Percentiles rank a stretch among this genome's conserved stretches.
phyloP scores from a whole-genome alignment of 176 grass and related monocot species.

The Oryza punctata region DNA sequence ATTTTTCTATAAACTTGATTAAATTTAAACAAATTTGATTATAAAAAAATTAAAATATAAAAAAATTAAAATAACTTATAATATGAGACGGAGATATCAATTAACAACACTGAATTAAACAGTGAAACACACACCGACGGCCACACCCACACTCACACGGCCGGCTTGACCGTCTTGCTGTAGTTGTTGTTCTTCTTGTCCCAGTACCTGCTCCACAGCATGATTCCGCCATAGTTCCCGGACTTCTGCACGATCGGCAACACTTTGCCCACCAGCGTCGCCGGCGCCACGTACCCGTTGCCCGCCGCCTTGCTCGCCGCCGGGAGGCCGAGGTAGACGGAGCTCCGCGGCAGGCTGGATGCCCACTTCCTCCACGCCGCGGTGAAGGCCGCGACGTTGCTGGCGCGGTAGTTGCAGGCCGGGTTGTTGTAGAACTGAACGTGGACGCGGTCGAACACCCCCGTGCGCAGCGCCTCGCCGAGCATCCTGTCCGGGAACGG shows the following conservation, averaged over 20 bases:
- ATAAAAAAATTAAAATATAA: too few species aligned
- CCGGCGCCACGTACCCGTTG: not conserved
- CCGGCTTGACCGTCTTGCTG: conserved; percentile 5
- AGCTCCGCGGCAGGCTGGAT: not conserved
- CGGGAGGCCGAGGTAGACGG: too few species aligned
- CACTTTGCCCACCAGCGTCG: conserved; percentile 1
- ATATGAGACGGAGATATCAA: too few species aligned
- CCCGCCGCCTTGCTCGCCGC: too few species aligned
- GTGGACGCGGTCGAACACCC: too few species aligned
- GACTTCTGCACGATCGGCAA: conserved; percentile 21
- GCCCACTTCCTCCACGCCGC: not conserved
- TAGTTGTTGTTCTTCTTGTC: not conserved
- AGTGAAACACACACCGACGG: too few species aligned
- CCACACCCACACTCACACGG: not conserved
- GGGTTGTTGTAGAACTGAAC: not conserved
- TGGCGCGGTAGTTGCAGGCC: not conserved
- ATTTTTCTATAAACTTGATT: too few species aligned
- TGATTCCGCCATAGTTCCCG: conserved; percentile 21
- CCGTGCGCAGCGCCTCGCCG: too few species aligned
- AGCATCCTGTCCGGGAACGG: conserved; percentile 46
- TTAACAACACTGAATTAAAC: too few species aligned
- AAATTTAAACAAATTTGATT: too few species aligned
- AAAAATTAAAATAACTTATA: too few species aligned
- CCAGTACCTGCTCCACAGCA: conserved; percentile 28
- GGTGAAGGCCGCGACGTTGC: not conserved